Conservation (phyloP, 164 flowering plant species). For the Sedum album region DNA sequence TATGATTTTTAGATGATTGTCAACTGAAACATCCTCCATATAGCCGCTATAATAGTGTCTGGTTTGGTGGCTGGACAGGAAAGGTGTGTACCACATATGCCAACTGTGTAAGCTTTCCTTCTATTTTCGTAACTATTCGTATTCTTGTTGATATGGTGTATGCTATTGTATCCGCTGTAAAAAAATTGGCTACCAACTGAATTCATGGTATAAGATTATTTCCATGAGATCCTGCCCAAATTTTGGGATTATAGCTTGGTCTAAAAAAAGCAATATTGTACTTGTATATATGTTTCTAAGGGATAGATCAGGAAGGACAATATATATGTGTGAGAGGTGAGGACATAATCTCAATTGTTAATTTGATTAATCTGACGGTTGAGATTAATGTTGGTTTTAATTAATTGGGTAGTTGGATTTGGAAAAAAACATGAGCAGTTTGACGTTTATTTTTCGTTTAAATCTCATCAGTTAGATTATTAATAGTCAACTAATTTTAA, state of each 20-base stretch:
- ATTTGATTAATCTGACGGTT: too few relatives aligned
- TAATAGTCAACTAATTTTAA: too few relatives aligned
- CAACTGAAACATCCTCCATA: constrained; percentile 4
- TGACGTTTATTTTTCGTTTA: too few relatives aligned
- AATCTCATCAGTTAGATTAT: too few relatives aligned
- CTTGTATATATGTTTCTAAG: background rate
- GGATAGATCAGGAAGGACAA: too few relatives aligned
- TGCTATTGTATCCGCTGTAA: too few relatives aligned
- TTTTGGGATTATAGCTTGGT: background rate
- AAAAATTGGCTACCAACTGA: background rate
- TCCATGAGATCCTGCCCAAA: background rate
- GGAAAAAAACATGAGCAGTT: too few relatives aligned
- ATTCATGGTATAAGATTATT: background rate
- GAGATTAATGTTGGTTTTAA: too few relatives aligned
- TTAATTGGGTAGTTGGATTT: too few relatives aligned
- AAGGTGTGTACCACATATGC: constrained; percentile 28
- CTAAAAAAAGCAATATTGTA: background rate
- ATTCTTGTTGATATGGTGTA: background rate
- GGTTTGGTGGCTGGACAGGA: constrained; percentile 66
- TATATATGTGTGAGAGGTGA: too few relatives aligned
- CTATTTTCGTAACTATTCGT: background rate
- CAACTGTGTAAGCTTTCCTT: background rate
- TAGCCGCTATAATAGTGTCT: constrained; percentile 43
- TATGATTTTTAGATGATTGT: constrained; percentile 19
- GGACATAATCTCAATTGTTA: too few relatives aligned